A percentile compares a stretch with the other conserved stretches of the same genome.
Conservation (phyloP, 2,329 filamentous ascomycete genomes). For the Colletotrichum musicola region DNA sequence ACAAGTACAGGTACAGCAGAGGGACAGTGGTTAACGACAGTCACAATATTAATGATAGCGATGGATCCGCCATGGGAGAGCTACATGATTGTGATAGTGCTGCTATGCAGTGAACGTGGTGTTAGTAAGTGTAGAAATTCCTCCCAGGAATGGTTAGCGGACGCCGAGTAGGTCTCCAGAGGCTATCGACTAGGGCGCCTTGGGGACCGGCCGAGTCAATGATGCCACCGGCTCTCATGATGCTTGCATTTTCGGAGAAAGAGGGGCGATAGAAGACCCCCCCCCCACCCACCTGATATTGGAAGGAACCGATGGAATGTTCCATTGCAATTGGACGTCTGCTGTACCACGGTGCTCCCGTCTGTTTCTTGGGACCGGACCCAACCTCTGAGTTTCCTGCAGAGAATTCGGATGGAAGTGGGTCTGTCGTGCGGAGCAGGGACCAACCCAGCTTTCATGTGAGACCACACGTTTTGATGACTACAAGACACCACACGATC, state of each 20-base stretch:
- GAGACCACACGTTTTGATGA: background rate
- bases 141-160: too few relatives aligned
- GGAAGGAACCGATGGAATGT: slow-evolving; percentile 30
- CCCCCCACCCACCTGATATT: slow-evolving; percentile 24
- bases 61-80: too few relatives aligned
- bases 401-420: slow-evolving; percentile 7
- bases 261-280: slow-evolving; percentile 15
- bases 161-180: too few relatives aligned
- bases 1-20: background rate
- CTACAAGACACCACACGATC: slow-evolving; percentile 28
- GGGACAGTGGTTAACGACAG: background rate
- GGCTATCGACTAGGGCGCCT: too few relatives aligned
- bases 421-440: slow-evolving; percentile 13
- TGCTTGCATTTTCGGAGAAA: slow-evolving; percentile 25
- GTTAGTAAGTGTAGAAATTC: too few relatives aligned
- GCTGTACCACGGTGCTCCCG: background rate
- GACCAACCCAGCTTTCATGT: slow-evolving; percentile 6
- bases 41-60: too few relatives aligned
- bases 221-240: slow-evolving; percentile 33
- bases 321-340: slow-evolving; percentile 10
- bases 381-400: background rate
- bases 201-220: slow-evolving; percentile 6
- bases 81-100: too few relatives aligned
- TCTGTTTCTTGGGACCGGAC: slow-evolving; percentile 7
- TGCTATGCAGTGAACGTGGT: too few relatives aligned